Base-by-base conservation (phyloP, 2,329 filamentous ascomycete genomes). In the Beauveria scarabaeidicola region DNA sequence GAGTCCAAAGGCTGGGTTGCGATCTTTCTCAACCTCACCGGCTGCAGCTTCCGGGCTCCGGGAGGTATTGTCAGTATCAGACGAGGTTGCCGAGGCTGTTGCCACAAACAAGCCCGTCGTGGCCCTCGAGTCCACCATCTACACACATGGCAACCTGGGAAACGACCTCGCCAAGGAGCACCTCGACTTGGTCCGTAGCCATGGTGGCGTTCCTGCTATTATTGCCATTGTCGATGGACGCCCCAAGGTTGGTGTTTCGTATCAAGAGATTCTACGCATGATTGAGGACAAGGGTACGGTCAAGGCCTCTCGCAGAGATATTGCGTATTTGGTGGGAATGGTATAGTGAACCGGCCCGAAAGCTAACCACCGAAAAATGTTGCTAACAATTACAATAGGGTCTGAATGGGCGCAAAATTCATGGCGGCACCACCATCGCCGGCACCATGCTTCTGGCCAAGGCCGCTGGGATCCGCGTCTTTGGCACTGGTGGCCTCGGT, bases 121-220 rank as follows among this genome's bases (percentile, higher is more conserved):
- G 11, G 94, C 93, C 17, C 81, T 99, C 5, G 94, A 99, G 74
- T 91, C 90, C 2, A 96, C 94, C 5, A 97, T 99, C 66, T 97
- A 99, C 74, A 99, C 94, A 1, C 94, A 99, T 74, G 92, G 91
- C 44, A 86, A 88, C 23, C 79, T 99, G 15, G 90, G 90, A n/a
- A 82, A 85, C 38, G 79, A 81, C 50, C 75, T 84, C 21, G 81
- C 87, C 51, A 81, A 95, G 55, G 91, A 97, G 72, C 83, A 97
- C 61, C 90, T 97, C 69, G 85, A 86, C 13, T 80, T 95, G 44
- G 89, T 97, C 53, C 88, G 94, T 50, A 78, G 80, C 44, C 83
- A 91, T 72, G 94, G 94, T 43, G 91, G 82, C 17, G 82, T 97
- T 15, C 94, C 94, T 3, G 94, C 94, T 32, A 96, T 95, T 3